Percentiles rank a stretch among this genome's conserved stretches.
Conservation (phyloP, 768 basidiomycete species). For the Lentinula sp. region DNA sequence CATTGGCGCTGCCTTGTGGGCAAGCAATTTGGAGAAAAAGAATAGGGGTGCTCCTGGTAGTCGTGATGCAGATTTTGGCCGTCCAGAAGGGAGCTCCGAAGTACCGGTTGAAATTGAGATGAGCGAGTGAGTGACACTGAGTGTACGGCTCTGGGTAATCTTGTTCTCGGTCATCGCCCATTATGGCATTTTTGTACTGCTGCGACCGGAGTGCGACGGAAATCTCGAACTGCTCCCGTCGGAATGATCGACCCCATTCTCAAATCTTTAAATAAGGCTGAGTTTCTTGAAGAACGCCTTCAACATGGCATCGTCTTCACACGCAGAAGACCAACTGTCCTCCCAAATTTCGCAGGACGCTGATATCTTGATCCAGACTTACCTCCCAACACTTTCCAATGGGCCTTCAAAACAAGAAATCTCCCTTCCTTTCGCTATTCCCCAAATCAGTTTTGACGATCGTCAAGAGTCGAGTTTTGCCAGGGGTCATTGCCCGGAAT, state of each 20-base stretch:
- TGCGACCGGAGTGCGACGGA: not conserved
- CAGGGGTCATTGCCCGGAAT: conserved; percentile 11
- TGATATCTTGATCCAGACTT: not conserved
- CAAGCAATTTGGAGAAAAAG: conserved; percentile 52
- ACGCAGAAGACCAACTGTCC: not conserved
- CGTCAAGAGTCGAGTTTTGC: conserved; percentile 15
- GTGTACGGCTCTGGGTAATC: not conserved
- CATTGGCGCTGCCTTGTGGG: conserved; percentile 72
- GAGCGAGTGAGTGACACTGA: not conserved
- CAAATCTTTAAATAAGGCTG: not conserved
- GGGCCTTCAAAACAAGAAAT: not conserved
- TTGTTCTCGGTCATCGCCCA: not conserved
- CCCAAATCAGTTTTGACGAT: conserved; percentile 11
- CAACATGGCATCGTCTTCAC: not conserved
- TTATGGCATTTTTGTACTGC: too few species aligned
- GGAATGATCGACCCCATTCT: not conserved
- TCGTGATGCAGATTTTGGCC: not conserved
- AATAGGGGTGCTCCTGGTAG: not conserved
- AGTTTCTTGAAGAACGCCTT: not conserved
- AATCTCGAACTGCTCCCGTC: not conserved
- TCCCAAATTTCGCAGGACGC: not conserved
- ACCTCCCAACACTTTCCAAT: not conserved
- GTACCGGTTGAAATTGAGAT: not conserved
- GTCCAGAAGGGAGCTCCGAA: not conserved
- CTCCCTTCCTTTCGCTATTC: conserved; percentile 3